Conservation (phyloP, 2,329 filamentous ascomycete species). For the Cladosporium halotolerans region DNA sequence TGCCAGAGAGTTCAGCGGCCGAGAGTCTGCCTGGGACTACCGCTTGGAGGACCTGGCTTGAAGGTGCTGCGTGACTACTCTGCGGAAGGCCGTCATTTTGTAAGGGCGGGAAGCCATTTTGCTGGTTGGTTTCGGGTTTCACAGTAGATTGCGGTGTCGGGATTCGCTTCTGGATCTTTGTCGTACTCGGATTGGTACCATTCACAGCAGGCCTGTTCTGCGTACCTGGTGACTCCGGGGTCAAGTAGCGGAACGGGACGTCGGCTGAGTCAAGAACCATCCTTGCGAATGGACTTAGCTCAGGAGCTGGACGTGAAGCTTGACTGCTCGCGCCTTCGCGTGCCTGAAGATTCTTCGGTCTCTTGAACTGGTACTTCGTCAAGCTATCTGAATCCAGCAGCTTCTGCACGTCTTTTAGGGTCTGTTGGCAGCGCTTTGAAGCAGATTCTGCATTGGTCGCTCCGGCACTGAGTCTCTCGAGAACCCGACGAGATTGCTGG, state of each 20-base stretch:
- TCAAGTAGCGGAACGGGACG: slow-evolving; percentile 31
- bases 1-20: slow-evolving; percentile 29
- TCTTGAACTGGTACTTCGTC: slow-evolving; percentile 54
- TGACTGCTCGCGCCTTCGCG: slow-evolving; percentile 4
- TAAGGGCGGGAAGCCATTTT: background rate
- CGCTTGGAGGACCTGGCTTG: slow-evolving; percentile 7
- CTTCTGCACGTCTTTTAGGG: slow-evolving; percentile 66
- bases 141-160: background rate
- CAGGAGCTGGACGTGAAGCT: slow-evolving; percentile 14
- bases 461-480: slow-evolving; percentile 67
- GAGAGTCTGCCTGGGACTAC: slow-evolving; percentile 24
- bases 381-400: slow-evolving; percentile 66
- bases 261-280: slow-evolving; percentile 44
- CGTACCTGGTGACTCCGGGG: slow-evolving; percentile 23
- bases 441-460: slow-evolving; percentile 52
- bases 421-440: slow-evolving; percentile 63
- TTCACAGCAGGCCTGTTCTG: slow-evolving; percentile 2
- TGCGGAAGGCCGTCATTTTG: background rate
- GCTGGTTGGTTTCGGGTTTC: background rate
- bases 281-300: slow-evolving; percentile 48
- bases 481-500: slow-evolving; percentile 33
- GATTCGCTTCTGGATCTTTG: background rate
- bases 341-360: slow-evolving; percentile 12
- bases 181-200: slow-evolving; percentile 3
- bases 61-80: background rate